Evolutionary conservation across 208 protist species (phyloP).

Genomic region (Crithidia fasciculata): DNA sequence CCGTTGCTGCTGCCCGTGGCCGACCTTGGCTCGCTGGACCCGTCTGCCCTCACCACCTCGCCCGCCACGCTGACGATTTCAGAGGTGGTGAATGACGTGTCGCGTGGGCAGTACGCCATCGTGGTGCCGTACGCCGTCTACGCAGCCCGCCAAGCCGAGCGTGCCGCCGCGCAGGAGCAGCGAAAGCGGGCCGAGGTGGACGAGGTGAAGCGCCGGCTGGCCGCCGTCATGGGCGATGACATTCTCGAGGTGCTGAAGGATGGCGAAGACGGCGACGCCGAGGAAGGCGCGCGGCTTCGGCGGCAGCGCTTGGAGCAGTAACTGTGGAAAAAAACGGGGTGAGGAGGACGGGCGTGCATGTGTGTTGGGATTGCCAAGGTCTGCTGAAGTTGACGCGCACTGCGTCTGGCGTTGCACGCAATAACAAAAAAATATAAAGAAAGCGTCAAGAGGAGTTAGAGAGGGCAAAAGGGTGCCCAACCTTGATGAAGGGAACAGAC

Average conservation of each 20-base stretch:
- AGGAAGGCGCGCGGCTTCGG: constrained; percentile 7
- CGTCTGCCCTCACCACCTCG: constrained; percentile 24
- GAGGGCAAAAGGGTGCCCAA: no score
- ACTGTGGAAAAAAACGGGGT: background rate
- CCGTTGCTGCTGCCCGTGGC: constrained; percentile 30
- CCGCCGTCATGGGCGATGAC: constrained; percentile 38
- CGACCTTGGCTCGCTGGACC: constrained; percentile 29
- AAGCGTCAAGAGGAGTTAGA: no score
- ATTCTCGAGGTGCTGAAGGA: constrained; percentile 35
- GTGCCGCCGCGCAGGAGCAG: constrained; percentile 20
- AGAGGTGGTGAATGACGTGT: constrained; percentile 47
- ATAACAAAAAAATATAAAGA: background rate
- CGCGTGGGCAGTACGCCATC: constrained; percentile 53
- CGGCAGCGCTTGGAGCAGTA: constrained; percentile 20
- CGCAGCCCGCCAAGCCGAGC: constrained; percentile 40
- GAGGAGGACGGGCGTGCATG: no score
- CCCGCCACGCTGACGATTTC: constrained; percentile 58
- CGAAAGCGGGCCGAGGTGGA: constrained; percentile 39
- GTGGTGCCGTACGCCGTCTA: constrained; percentile 49
- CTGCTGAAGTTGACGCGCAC: background rate
- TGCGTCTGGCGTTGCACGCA: background rate
- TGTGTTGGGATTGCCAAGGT: background rate
- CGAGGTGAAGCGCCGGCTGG: constrained; percentile 50
- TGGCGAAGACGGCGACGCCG: constrained; percentile 6
- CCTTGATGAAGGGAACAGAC: no score